Evolutionary conservation across 306 rosid species (phyloP).

Genomic region (Castanea mollissima): DNA sequence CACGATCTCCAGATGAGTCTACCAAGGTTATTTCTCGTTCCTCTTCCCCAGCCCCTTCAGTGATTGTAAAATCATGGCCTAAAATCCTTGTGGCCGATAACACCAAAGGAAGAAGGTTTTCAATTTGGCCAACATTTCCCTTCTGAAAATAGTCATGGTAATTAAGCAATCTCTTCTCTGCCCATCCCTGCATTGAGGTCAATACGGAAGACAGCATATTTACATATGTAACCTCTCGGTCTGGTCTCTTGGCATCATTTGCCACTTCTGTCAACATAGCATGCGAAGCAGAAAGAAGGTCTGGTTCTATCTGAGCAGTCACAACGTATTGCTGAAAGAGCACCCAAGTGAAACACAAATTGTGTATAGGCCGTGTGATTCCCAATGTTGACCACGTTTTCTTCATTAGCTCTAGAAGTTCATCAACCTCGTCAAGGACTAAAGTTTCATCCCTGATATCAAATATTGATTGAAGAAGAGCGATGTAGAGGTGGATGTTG

Average conservation of each 20-base stretch:
- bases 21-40: slow-evolving; percentile 51
- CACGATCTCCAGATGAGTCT: slow-evolving; percentile 61
- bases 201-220: slow-evolving; percentile 64
- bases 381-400: slow-evolving; percentile 88
- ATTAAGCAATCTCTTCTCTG: slow-evolving; percentile 60
- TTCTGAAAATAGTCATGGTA: slow-evolving; percentile 77
- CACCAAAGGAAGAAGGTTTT: slow-evolving; percentile 72
- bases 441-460: slow-evolving; percentile 78
- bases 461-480: slow-evolving; percentile 73
- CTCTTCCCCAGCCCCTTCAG: slow-evolving; percentile 43
- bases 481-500: slow-evolving; percentile 61
- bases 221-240: slow-evolving; percentile 50
- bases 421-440: slow-evolving; percentile 94
- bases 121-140: slow-evolving; percentile 65
- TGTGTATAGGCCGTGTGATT: slow-evolving; percentile 60
- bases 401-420: slow-evolving; percentile 81
- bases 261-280: slow-evolving; percentile 78
- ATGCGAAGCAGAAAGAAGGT: slow-evolving; percentile 78
- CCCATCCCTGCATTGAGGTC: slow-evolving; percentile 71
- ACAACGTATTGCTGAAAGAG: slow-evolving; percentile 69
- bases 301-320: slow-evolving; percentile 73
- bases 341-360: slow-evolving; percentile 83
- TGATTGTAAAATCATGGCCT: slow-evolving; percentile 67
- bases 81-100: slow-evolving; percentile 63
- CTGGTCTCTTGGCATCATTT: slow-evolving; percentile 62